Percentiles rank a stretch among this genome's conserved stretches.
These are phyloP conservation scores for Canariomyces notabilis DNA, from an alignment of 2,329 filamentous ascomycete genomes.

Conservation along the genomic window DNA sequence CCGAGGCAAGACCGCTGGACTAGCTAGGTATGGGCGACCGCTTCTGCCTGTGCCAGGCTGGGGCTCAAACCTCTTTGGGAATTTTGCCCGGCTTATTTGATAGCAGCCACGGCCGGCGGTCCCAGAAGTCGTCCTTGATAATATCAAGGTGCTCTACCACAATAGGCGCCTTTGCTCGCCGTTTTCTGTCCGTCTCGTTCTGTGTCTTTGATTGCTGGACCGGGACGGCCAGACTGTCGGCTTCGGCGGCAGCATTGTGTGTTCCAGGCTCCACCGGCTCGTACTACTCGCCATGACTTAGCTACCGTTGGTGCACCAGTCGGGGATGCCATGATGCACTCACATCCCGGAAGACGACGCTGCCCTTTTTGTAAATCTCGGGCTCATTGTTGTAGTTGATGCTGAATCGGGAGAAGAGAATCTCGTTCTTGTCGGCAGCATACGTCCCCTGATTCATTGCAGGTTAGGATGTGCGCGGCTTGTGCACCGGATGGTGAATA, in stretches of 20 bases:
- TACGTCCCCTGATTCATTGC: slow-evolving; percentile 64
- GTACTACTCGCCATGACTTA: slow-evolving; percentile 45
- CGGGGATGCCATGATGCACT: slow-evolving; percentile 27
- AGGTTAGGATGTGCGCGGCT: background rate
- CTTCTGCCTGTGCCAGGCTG: background rate
- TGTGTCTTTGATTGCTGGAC: slow-evolving; percentile 69
- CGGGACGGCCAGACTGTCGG: slow-evolving; percentile 48
- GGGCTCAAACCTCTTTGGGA: slow-evolving; percentile 50
- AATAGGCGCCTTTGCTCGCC: slow-evolving; percentile 72
- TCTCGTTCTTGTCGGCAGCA: slow-evolving; percentile 89
- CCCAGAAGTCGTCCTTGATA: slow-evolving; percentile 94
- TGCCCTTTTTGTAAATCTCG: slow-evolving; percentile 90
- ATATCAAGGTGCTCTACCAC: slow-evolving; percentile 85
- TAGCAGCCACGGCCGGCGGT: slow-evolving; percentile 75
- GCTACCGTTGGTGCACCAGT: no score
- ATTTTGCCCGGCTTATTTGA: slow-evolving; percentile 68
- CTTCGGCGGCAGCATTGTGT: slow-evolving; percentile 42
- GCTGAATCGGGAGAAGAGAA: slow-evolving; percentile 78
- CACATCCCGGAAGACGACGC: slow-evolving; percentile 79
- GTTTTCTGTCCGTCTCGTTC: slow-evolving; percentile 75
- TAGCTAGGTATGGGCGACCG: background rate
- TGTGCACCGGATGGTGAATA: background rate
- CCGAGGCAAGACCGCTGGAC: background rate
- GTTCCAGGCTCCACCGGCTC: slow-evolving; percentile 59
- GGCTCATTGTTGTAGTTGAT: slow-evolving; percentile 98